Evolutionary conservation across 192 early-diverging fungal species (phyloP).

Genomic region (Lobulomyces angularis): DNA sequence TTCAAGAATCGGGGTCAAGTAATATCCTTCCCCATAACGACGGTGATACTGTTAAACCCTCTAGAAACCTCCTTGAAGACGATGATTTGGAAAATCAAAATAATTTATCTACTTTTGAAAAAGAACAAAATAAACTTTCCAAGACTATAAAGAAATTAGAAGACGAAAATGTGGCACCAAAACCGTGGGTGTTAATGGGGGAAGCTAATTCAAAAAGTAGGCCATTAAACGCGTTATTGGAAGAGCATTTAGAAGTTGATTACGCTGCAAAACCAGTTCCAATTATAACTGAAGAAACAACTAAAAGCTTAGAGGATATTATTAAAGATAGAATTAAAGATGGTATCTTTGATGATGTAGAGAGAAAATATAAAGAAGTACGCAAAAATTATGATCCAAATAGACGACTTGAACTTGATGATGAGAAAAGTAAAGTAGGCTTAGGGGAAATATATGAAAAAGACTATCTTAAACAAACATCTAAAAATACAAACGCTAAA

Average conservation of each 20-base stretch:
- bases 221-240: conserved; percentile 85
- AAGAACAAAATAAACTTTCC: conserved; percentile 53
- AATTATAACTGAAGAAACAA: conserved; percentile 82
- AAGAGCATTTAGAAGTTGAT: conserved; percentile 87
- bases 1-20: too few relatives aligned
- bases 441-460: conserved; percentile 86
- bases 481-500: conserved; percentile 12
- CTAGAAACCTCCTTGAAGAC: too few relatives aligned
- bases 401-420: conserved; percentile 63
- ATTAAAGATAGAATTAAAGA: conserved; percentile 89
- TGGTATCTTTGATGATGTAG: conserved; percentile 84
- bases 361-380: conserved; percentile 66
- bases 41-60: conserved; percentile 36
- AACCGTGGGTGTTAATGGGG: conserved; percentile 84
- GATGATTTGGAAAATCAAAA: conserved; percentile 11
- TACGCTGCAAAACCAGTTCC: conserved; percentile 84
- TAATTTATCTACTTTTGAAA: conserved; percentile 63
- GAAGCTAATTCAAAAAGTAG: conserved; percentile 69
- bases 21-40: conserved; percentile 48
- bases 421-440: conserved; percentile 75
- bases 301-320: conserved; percentile 76
- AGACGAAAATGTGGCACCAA: conserved; percentile 64
- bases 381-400: conserved; percentile 48
- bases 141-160: conserved; percentile 74
- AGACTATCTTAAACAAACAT: conserved; percentile 61